These are phyloP conservation scores for Eurotiales sp. DNA, from an alignment of 2,329 filamentous ascomycete genomes.

Conservation along the genomic window DNA sequence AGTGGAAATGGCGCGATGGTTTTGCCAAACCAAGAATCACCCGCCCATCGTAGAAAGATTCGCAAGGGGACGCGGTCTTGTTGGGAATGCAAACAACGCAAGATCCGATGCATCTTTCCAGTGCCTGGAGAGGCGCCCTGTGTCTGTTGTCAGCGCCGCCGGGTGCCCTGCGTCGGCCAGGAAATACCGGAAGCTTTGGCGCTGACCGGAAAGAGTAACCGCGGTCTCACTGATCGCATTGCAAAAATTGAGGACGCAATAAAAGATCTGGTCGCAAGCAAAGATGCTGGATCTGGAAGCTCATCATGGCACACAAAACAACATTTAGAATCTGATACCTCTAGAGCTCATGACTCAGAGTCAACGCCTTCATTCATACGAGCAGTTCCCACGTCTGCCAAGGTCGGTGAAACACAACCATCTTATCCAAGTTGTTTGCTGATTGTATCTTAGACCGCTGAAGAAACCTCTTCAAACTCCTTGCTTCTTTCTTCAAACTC, in stretches of 20 bases:
- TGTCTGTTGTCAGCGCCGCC: conserved; percentile 22
- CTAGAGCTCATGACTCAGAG: background rate
- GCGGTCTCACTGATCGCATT: conserved; percentile 17
- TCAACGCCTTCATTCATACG: background rate
- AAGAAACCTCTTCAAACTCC: background rate
- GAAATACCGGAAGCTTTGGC: conserved; percentile 20
- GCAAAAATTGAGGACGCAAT: conserved; percentile 16
- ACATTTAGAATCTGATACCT: background rate
- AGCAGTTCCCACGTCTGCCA: conserved; percentile 3
- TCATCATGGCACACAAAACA: too few species aligned
- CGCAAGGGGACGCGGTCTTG: conserved; percentile 15
- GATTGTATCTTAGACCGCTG: background rate
- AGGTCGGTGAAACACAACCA: background rate
- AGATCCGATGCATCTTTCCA: conserved; percentile 7
- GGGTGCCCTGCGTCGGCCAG: conserved; percentile 22
- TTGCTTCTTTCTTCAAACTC: background rate
- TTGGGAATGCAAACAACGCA: conserved; percentile 13
- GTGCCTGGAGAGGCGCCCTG: conserved; percentile 17
- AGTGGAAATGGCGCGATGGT: background rate
- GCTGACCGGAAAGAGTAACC: conserved; percentile 14
- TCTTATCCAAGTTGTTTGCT: background rate
- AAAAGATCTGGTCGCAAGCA: conserved; percentile 15
- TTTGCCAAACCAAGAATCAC: background rate
- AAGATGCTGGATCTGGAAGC: background rate
- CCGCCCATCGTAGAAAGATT: conserved; percentile 10